Conservation (phyloP, 2,329 filamentous ascomycete genomes). For the Colletotrichum costaricense region DNA sequence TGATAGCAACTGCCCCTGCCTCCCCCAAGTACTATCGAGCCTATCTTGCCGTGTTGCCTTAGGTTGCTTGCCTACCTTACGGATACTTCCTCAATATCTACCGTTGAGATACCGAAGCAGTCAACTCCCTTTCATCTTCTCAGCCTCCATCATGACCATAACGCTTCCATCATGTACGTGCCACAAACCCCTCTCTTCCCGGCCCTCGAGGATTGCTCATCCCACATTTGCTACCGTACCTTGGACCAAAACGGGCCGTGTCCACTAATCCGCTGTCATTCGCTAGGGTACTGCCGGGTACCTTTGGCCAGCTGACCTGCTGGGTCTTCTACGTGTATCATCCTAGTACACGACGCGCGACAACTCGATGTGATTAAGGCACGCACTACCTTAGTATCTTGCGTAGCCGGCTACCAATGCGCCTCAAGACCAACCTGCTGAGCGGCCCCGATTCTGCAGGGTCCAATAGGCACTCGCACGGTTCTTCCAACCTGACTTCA, state of each 20-base stretch:
- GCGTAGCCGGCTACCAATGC: conserved; percentile 5
- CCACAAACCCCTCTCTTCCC: background rate
- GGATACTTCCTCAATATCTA: background rate
- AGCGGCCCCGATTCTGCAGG: conserved; percentile 35
- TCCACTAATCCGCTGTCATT: conserved; percentile 20
- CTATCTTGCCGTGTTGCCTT: too few species aligned
- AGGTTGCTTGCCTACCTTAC: too few species aligned
- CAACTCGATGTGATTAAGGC: conserved; percentile 19
- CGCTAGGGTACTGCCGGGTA: conserved; percentile 13
- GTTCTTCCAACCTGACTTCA: conserved; percentile 4
- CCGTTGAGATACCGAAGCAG: background rate
- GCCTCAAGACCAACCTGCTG: conserved; percentile 19
- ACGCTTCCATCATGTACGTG: background rate
- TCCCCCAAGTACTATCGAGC: too few species aligned
- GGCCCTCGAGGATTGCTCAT: background rate
- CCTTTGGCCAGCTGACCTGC: conserved; percentile 27
- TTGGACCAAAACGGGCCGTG: conserved; percentile 19
- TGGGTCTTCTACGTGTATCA: conserved; percentile 20
- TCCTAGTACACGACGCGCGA: conserved; percentile 5
- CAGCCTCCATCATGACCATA: background rate
- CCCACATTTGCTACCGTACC: conserved; percentile 12
- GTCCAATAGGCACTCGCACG: conserved; percentile 24
- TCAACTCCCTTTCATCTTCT: background rate
- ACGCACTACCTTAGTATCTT: conserved; percentile 10
- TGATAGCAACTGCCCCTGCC: too few species aligned